phyloP scores from a whole-genome alignment of 345 rosid species.

The Stellera chamaejasme region DNA sequence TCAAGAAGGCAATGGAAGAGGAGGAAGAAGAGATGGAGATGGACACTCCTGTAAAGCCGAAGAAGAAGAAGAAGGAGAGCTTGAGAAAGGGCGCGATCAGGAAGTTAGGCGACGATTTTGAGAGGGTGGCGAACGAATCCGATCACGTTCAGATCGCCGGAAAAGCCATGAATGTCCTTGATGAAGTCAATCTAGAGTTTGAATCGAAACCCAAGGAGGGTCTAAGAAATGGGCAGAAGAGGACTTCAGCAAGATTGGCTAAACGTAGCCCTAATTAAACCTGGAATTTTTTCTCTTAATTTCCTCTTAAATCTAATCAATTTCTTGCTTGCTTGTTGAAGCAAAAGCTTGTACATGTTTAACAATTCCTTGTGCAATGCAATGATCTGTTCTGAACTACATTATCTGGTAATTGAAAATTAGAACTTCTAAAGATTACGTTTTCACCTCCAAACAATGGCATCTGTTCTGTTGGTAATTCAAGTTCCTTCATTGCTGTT shows the following conservation, averaged over 20 bases:
- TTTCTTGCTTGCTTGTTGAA: not conserved
- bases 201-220: slow-evolving; percentile 2
- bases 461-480: too few relatives aligned
- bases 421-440: too few relatives aligned
- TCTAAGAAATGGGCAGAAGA: slow-evolving; percentile 9
- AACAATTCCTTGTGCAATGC: too few relatives aligned
- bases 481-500: not conserved
- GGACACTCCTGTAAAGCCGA: too few relatives aligned
- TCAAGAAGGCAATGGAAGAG: not conserved
- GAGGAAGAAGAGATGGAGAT: too few relatives aligned
- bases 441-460: too few relatives aligned
- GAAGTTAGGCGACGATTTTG: slow-evolving; percentile 67
- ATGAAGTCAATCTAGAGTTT: slow-evolving; percentile 16
- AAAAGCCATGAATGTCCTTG: slow-evolving; percentile 20
- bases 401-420: too few relatives aligned
- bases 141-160: slow-evolving; percentile 1
- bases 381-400: too few relatives aligned
- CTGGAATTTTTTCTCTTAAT: not conserved
- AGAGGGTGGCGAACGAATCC: slow-evolving; percentile 38
- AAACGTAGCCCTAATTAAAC: slow-evolving; percentile 18
- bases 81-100: slow-evolving; percentile 33
- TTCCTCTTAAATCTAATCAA: not conserved
- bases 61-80: slow-evolving; percentile 7
- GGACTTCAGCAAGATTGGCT: slow-evolving; percentile 60
- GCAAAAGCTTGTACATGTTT: too few relatives aligned